A percentile compares a stretch with the other conserved stretches of the same genome.
These are phyloP conservation scores for Alternaria hordeiaustralica DNA, from an alignment of 2,329 filamentous ascomycete species.

Conservation along the genomic window DNA sequence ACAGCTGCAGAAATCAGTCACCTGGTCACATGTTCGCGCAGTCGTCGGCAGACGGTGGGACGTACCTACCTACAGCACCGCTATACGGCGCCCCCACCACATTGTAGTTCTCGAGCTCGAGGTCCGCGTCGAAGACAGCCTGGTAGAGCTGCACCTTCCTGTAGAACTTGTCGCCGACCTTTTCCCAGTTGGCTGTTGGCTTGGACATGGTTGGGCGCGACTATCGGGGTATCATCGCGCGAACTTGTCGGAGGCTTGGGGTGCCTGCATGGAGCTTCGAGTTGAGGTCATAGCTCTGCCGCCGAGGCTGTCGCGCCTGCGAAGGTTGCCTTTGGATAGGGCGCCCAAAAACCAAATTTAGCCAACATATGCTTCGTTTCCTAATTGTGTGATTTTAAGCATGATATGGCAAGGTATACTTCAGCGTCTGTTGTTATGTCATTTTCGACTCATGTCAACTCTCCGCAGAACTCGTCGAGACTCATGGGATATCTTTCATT, in stretches of 20 bases:
- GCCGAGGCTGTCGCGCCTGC: conserved; percentile 1
- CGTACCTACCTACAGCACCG: conserved; percentile 80
- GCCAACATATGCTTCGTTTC: background rate
- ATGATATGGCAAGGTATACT: background rate
- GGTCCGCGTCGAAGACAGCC: conserved; percentile 87
- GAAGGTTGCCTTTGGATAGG: background rate
- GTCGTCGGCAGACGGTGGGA: conserved; percentile 9
- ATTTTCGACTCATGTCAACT: background rate
- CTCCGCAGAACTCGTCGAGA: background rate
- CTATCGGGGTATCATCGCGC: conserved; percentile 28
- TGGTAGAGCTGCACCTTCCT: conserved; percentile 94
- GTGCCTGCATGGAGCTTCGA: conserved; percentile 12
- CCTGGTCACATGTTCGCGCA: background rate
- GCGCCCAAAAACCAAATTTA: background rate
- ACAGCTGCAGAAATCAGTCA: conserved; percentile 67
- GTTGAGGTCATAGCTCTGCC: conserved; percentile 18
- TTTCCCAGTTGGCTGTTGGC: conserved; percentile 91
- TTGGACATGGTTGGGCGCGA: conserved; percentile 51
- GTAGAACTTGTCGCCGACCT: conserved; percentile 91
- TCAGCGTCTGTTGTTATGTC: background rate
- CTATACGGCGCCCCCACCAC: conserved; percentile 91
- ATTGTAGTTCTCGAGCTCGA: conserved; percentile 94
- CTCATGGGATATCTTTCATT: background rate
- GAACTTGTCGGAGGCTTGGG: conserved; percentile 10
- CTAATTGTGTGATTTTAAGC: background rate